Conservation (phyloP, 176 grass and related monocot species). For the Aegilops longissima region DNA sequence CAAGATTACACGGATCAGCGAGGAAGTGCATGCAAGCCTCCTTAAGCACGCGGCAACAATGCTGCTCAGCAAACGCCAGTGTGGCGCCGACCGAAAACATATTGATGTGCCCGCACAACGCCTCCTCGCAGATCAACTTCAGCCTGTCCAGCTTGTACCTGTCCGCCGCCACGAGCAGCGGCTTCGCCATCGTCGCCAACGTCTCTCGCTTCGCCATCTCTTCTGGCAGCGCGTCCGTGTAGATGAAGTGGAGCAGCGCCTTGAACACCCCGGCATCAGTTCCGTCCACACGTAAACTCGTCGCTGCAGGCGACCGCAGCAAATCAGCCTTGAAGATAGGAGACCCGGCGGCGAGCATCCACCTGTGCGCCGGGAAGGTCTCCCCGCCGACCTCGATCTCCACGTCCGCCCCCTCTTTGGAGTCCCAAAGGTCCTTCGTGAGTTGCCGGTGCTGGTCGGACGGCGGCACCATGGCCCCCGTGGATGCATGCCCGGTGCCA, state of each 20-base stretch:
- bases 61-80: not conserved
- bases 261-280: not conserved
- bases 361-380: not conserved
- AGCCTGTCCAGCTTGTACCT: conserved; percentile 1
- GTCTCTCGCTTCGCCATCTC: not conserved
- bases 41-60: not conserved
- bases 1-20: not conserved
- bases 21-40: not conserved
- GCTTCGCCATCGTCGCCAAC: not conserved
- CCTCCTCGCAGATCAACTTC: not conserved
- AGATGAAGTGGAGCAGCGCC: conserved; percentile 7
- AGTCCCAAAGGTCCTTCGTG: not conserved
- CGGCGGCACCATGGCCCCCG: not conserved
- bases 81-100: not conserved
- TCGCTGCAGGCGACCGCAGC: not conserved
- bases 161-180: not conserved
- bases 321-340: not conserved
- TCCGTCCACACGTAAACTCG: not conserved
- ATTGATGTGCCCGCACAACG: not conserved
- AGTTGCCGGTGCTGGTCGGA: not conserved
- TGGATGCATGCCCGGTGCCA: too few species aligned
- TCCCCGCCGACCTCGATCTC: not conserved
- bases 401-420: not conserved
- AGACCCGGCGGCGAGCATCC: not conserved
- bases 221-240: not conserved